phyloP scores from a whole-genome alignment of 2,329 filamentous ascomycete genomes.

The Diaporthe capsici region DNA sequence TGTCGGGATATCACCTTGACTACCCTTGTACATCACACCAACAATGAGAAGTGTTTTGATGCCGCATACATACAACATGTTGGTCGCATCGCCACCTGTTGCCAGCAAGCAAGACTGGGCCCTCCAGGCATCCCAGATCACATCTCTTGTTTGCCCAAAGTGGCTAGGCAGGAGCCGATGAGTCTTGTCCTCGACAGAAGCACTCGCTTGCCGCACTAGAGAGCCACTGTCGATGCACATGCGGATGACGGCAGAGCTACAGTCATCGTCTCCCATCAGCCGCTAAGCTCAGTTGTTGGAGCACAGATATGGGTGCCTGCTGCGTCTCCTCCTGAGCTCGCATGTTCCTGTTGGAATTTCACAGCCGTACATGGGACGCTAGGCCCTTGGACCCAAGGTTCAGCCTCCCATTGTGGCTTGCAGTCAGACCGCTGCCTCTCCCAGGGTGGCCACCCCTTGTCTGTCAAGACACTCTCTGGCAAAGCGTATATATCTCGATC shows the following conservation, averaged over 20 bases:
- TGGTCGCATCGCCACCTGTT: neutral
- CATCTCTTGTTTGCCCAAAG: neutral
- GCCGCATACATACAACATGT: neutral
- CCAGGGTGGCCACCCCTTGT: constrained; percentile 4
- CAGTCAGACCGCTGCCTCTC: constrained; percentile 13
- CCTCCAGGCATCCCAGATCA: neutral
- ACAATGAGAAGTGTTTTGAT: neutral
- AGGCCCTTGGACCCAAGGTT: constrained; percentile 10
- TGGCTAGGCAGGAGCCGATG: neutral
- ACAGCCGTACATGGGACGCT: constrained; percentile 17
- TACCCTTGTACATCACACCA: constrained; percentile 3
- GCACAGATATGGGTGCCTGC: constrained; percentile 11
- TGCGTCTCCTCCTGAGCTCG: constrained; percentile 5
- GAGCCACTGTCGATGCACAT: neutral
- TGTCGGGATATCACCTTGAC: neutral
- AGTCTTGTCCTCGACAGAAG: neutral
- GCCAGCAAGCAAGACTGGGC: neutral
- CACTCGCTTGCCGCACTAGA: neutral
- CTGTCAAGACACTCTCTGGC: neutral
- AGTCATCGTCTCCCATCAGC: constrained; percentile 19
- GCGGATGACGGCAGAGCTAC: constrained; percentile 26
- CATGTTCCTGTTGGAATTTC: constrained; percentile 1
- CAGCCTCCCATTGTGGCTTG: constrained; percentile 18
- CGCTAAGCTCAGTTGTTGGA: neutral
- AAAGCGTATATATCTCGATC: constrained; percentile 22